Conservation (phyloP, 2,329 filamentous ascomycete genomes). For the Fusarium agapanthi region DNA sequence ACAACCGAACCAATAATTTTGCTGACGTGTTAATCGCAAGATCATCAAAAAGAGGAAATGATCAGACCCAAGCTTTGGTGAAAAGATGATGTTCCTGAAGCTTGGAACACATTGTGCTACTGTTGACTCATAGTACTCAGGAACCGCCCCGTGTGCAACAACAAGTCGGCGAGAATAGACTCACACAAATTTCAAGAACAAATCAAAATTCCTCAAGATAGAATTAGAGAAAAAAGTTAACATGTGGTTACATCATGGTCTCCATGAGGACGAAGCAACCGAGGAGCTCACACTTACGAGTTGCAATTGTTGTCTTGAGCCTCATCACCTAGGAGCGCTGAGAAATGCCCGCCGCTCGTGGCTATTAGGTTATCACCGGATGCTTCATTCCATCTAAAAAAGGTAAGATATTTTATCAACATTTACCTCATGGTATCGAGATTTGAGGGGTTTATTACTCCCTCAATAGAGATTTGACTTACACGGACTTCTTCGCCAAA, state of each 20-base stretch:
- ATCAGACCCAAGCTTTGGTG: neutral
- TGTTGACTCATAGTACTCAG: neutral
- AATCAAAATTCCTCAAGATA: neutral
- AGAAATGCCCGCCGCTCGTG: neutral
- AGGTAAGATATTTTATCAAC: neutral
- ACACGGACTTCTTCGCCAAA: constrained; percentile 3
- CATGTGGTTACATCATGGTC: neutral
- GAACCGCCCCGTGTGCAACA: neutral
- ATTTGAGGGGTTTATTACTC: constrained; percentile 17
- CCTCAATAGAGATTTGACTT: neutral
- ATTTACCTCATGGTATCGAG: constrained; percentile 8
- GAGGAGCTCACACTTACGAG: no score
- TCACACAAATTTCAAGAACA: neutral
- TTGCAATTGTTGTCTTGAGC: neutral
- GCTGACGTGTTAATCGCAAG: neutral
- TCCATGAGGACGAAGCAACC: neutral
- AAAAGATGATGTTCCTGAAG: neutral
- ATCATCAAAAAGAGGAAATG: neutral
- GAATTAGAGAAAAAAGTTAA: neutral
- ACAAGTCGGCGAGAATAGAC: neutral
- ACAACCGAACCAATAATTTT: neutral
- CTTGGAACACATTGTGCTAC: neutral
- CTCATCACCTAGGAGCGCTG: neutral
- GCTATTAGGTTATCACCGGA: neutral
- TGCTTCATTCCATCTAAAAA: neutral